These are phyloP conservation scores for Corynespora cassiicola DNA, from an alignment of 2,329 filamentous ascomycete genomes.

Conservation along the genomic window DNA sequence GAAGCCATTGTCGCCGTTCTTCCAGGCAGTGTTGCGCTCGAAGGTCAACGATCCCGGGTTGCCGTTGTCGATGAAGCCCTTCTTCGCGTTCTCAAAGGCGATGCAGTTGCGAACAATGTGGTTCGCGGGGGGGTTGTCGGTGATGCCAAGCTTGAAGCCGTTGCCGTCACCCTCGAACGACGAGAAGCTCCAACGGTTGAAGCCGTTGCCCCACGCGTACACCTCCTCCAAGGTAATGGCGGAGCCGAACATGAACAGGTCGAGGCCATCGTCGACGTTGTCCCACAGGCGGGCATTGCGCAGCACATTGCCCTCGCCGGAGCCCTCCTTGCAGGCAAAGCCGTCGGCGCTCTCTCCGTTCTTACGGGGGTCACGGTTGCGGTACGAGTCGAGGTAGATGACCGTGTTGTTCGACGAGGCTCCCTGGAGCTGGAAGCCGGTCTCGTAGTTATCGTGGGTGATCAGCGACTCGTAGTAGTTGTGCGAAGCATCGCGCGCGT, in stretches of 20 bases:
- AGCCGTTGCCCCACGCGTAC: constrained; percentile 55
- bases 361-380: constrained; percentile 51
- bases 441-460: constrained; percentile 50
- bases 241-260: constrained; percentile 53
- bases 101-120: constrained; percentile 55
- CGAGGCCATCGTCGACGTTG: constrained; percentile 59
- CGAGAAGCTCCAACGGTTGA: constrained; percentile 54
- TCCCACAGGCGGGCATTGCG: constrained; percentile 57
- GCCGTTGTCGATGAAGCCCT: constrained; percentile 57
- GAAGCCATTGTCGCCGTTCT: constrained; percentile 53
- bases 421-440: constrained; percentile 47
- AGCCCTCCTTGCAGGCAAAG: constrained; percentile 56
- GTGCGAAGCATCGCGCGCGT: constrained; percentile 42
- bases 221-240: constrained; percentile 53
- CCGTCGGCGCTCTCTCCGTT: constrained; percentile 60
- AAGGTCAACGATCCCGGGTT: constrained; percentile 50
- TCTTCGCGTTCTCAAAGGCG: constrained; percentile 52
- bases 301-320: constrained; percentile 54
- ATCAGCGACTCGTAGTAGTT: constrained; percentile 45
- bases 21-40: constrained; percentile 55
- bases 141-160: constrained; percentile 55
- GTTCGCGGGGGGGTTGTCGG: constrained; percentile 45
- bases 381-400: constrained; percentile 29
- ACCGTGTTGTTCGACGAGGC: constrained; percentile 30
- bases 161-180: constrained; percentile 56